Conservation (phyloP, 192 early-diverging fungal genomes). For the Rhizophagus clarus region DNA sequence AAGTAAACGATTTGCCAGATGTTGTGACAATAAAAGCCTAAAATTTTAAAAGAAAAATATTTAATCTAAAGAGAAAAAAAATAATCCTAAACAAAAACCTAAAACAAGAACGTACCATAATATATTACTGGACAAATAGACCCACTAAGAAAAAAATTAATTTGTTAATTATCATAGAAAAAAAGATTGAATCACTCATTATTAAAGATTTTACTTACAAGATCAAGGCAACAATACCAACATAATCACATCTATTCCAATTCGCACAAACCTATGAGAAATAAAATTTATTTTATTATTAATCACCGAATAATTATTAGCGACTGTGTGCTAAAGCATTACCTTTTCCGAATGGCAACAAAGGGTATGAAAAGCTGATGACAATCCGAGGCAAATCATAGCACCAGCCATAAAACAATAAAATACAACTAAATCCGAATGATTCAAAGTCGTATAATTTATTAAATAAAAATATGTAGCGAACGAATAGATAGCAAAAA, state of each 20-base stretch:
- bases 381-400: constrained; percentile 72
- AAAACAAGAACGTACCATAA: constrained; percentile 4
- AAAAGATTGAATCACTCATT: constrained; percentile 38
- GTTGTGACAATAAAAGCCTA: constrained; percentile 50
- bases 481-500: constrained; percentile 56
- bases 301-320: too few relatives aligned
- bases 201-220: constrained; percentile 48
- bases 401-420: constrained; percentile 76
- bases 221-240: constrained; percentile 84
- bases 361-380: constrained; percentile 77
- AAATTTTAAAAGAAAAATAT: not conserved
- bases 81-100: not conserved
- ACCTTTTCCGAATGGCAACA: constrained; percentile 80
- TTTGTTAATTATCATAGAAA: not conserved
- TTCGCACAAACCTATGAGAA: constrained; percentile 21
- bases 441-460: constrained; percentile 47
- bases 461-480: constrained; percentile 45
- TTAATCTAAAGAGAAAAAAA: not conserved
- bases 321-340: not conserved
- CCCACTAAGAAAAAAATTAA: constrained; percentile 12
- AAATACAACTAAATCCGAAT: constrained; percentile 67
- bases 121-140: constrained; percentile 1
- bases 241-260: constrained; percentile 93
- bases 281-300: not conserved
- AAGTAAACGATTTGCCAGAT: constrained; percentile 53